Conservation (phyloP, 2,329 filamentous ascomycete genomes). For the Beauveria brongniartii region DNA sequence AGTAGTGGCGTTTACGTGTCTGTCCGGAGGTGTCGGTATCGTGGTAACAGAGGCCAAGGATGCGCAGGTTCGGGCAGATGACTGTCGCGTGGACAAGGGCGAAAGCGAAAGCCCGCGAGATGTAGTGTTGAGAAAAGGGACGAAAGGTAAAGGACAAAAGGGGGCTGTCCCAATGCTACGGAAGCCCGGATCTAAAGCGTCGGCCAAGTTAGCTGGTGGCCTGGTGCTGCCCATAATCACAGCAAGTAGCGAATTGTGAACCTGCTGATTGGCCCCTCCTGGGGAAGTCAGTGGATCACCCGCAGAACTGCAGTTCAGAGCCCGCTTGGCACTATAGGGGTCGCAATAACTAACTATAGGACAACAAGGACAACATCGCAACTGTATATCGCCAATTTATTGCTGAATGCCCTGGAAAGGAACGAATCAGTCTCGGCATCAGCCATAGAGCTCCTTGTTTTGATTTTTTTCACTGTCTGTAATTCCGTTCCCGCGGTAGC, state of each 20-base stretch:
- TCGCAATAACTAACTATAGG: no score
- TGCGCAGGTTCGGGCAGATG: no score
- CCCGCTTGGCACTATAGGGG: background rate
- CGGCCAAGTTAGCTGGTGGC: background rate
- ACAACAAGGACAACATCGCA: no score
- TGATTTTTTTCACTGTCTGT: no score
- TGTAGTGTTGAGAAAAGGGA: background rate
- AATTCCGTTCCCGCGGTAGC: no score
- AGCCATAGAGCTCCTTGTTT: no score
- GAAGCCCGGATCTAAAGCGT: background rate
- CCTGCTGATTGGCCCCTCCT: conserved; percentile 1
- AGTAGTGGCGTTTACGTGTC: no score
- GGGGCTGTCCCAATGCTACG: background rate
- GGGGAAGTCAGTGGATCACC: background rate
- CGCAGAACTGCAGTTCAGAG: background rate
- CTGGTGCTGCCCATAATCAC: background rate
- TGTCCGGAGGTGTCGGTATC: background rate
- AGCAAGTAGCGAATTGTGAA: background rate
- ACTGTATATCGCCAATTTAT: no score
- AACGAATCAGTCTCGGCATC: no score
- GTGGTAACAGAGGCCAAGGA: background rate
- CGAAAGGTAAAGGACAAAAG: background rate
- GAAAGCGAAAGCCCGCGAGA: background rate
- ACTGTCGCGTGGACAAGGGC: background rate
- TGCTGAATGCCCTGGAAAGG: no score